phyloP scores from a whole-genome alignment of 129 eudicot genomes.

The Tanacetum coccineum region DNA sequence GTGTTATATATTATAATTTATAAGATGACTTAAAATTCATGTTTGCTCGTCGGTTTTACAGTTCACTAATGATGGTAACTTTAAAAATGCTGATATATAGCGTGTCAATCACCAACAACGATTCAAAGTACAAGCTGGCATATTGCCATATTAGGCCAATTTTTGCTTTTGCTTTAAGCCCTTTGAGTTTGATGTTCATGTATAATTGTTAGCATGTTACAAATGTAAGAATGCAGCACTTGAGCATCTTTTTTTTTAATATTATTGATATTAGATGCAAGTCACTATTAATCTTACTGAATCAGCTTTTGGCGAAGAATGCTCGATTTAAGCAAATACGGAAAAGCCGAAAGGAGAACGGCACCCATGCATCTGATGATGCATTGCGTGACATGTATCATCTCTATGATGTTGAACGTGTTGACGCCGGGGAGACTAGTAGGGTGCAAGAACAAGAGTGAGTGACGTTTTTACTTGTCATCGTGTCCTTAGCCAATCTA shows the following conservation, averaged over 20 bases:
- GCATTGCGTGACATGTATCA: constrained; percentile 62
- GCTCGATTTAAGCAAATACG: constrained; percentile 96
- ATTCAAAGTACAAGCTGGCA: background rate
- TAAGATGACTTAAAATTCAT: constrained; percentile 4
- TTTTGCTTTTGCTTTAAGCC: background rate
- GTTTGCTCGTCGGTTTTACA: background rate
- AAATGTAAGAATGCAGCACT: too few relatives aligned
- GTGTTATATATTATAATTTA: too few relatives aligned
- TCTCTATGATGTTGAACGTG: constrained; percentile 82
- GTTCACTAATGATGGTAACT: background rate
- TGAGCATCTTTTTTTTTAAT: constrained; percentile 12
- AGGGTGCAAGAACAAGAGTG: constrained; percentile 51
- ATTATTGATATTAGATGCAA: constrained; percentile 7
- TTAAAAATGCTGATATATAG: background rate
- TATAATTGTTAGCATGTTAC: background rate
- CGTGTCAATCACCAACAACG: background rate
- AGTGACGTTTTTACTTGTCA: constrained; percentile 17
- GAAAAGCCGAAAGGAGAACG: constrained; percentile 69
- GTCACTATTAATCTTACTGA: background rate
- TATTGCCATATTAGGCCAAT: constrained; percentile 4
- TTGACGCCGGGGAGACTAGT: constrained; percentile 58
- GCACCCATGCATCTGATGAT: constrained; percentile 41
- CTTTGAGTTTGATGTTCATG: background rate
- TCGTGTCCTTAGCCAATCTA: background rate
- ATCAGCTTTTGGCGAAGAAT: constrained; percentile 56